Base-by-base conservation (phyloP, 2,329 filamentous ascomycete genomes). In the Juglanconis sp. region DNA sequence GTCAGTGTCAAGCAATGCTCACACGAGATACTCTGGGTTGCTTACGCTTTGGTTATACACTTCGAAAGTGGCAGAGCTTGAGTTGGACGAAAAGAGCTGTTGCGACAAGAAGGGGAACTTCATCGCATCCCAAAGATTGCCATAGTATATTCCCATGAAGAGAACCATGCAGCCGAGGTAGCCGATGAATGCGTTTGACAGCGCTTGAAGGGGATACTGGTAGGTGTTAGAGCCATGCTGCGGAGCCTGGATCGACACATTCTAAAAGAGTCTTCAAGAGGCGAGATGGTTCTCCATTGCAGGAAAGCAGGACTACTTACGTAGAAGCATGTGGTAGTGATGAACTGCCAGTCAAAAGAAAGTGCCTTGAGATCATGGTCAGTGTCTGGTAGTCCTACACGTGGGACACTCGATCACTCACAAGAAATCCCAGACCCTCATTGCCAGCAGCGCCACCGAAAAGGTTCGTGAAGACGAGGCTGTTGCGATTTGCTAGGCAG, bases 301-400 rank as follows among this genome's bases (percentile, higher is more conserved):
- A 24, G 24, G 24, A 24, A 24, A 24, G 24, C 24, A 24, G 24
- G 24, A 24, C 24, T 24, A 24, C 24, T 24, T 24, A 24, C 24
- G 67, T 69, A 76, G 4, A 79, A 65, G 0, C 74, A 50, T 5
- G 59, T 57, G 24, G 68, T 71, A 2, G 73, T 71, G 55, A 78
- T 75, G 62, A 77, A 77, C 40, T 76, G 71, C 76, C 77, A 79
- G 63, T 79, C 77, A 10, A 79, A 70, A 1, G 70, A 77, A 49
- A 76, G 60, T 11, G 66, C 42, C 56, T 53, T 11, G 1, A 15
- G 35, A 2, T 0, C 1, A 40, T 5, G 1, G 48, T 51, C 17
- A 50, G 44, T 38, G 36, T 30, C 34, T 15, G 34, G 17, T 3
- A 13, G 3, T 13, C 5, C 8, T 40, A 40, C 36, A 13, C 36